Evolutionary conservation across 106 monocot genomes (phyloP).

Genomic region (Apostasia shenzhenica): DNA sequence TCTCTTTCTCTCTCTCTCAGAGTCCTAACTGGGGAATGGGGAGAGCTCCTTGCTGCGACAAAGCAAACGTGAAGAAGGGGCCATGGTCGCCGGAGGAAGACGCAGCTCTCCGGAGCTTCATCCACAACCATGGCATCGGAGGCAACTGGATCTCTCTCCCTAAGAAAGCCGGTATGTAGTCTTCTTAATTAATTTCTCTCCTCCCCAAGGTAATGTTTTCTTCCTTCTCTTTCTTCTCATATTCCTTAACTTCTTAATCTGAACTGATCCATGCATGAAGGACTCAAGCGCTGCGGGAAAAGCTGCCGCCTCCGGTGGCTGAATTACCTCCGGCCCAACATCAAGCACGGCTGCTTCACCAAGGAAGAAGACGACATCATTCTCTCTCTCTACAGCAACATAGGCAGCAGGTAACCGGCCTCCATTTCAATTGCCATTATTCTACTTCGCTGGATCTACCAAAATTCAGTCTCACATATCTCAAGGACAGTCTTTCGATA

Average conservation of each 20-base stretch:
- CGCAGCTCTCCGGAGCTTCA: slow-evolving; percentile 10
- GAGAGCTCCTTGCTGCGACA: slow-evolving; percentile 31
- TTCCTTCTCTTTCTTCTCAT: background rate
- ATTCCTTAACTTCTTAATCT: background rate
- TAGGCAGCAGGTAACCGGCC: slow-evolving; percentile 39
- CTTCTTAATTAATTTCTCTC: background rate
- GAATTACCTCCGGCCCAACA: slow-evolving; percentile 65
- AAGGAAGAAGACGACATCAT: slow-evolving; percentile 35
- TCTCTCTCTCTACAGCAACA: slow-evolving; percentile 17
- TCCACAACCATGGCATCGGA: slow-evolving; percentile 18
- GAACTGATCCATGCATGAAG: slow-evolving; percentile 1
- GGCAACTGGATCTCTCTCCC: slow-evolving; percentile 32
- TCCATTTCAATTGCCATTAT: background rate
- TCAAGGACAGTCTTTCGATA: too few species aligned
- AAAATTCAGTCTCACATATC: too few species aligned
- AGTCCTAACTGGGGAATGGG: background rate
- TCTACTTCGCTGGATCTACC: too few species aligned
- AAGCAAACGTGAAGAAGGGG: slow-evolving; percentile 25
- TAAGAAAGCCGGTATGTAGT: slow-evolving; percentile 17
- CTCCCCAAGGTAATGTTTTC: background rate
- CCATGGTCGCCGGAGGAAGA: slow-evolving; percentile 34
- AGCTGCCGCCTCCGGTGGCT: slow-evolving; percentile 58
- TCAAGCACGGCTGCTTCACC: slow-evolving; percentile 38
- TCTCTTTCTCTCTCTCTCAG: slow-evolving; percentile 3
- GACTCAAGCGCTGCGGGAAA: slow-evolving; percentile 37